A percentile compares a stretch with the other conserved stretches of the same genome.
Conservation (phyloP, 163 green algal genomes). For the Scenedesmus sp. region DNA sequence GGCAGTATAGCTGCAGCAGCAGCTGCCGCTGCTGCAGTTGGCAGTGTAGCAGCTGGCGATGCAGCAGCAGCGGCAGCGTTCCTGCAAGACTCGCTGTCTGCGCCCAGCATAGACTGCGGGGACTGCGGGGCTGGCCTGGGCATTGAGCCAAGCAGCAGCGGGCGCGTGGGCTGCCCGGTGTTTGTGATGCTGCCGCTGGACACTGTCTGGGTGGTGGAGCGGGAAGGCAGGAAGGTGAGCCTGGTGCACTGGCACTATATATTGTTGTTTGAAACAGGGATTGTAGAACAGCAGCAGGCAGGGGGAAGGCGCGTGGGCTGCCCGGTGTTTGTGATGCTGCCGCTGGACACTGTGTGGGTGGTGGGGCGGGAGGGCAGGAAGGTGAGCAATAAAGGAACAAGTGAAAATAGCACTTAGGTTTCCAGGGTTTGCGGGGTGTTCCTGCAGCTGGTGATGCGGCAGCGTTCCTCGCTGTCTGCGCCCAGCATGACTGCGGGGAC, state of each 20-base stretch:
- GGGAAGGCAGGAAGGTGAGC: slow-evolving; percentile 67
- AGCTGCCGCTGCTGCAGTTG: background rate
- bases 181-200: slow-evolving; percentile 99
- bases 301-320: slow-evolving; percentile 55
- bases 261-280: no score
- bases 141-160: slow-evolving; percentile 41
- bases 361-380: slow-evolving; percentile 74
- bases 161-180: slow-evolving; percentile 80
- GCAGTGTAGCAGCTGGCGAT: background rate
- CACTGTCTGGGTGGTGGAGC: slow-evolving; percentile 89
- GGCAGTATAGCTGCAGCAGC: background rate
- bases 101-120: background rate
- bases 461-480: background rate
- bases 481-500: background rate
- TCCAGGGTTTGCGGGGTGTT: background rate
- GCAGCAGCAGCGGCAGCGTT: background rate
- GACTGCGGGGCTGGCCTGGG: background rate
- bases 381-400: slow-evolving; percentile 35
- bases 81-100: background rate
- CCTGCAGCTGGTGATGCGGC: background rate
- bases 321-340: slow-evolving; percentile 98
- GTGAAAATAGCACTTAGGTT: background rate
- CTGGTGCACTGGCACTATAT: background rate
- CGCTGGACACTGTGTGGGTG: slow-evolving; percentile 94
- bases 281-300: no score